phyloP scores from a whole-genome alignment of 2,329 filamentous ascomycete species.

The Mariannaea elegans region DNA sequence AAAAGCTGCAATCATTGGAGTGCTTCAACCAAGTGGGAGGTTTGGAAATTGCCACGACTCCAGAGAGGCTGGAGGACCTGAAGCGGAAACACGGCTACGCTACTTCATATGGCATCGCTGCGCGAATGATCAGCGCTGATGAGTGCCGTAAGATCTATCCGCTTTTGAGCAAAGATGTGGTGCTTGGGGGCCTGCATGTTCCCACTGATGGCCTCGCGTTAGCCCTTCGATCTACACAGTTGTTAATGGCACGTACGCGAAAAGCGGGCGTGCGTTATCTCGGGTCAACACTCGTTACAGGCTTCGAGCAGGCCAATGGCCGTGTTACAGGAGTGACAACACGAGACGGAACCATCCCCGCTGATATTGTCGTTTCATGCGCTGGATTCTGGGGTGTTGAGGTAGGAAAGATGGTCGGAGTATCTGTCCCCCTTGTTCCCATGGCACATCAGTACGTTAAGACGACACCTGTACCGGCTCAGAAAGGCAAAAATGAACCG shows the following conservation, averaged over 20 bases:
- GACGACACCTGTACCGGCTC: constrained; percentile 61
- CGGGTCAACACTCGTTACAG: constrained; percentile 64
- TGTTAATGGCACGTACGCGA: constrained; percentile 66
- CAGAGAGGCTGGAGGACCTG: constrained; percentile 65
- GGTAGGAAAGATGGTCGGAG: constrained; percentile 67
- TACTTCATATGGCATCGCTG: constrained; percentile 67
- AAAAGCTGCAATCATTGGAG: constrained; percentile 65
- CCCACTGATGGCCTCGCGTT: constrained; percentile 69
- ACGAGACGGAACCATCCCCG: constrained; percentile 56
- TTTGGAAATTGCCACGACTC: constrained; percentile 69
- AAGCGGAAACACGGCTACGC: constrained; percentile 71
- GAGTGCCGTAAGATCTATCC: constrained; percentile 65
- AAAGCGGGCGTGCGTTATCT: constrained; percentile 67
- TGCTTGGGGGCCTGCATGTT: constrained; percentile 68
- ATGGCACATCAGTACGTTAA: constrained; percentile 72
- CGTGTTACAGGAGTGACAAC: constrained; percentile 66
- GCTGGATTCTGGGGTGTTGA: constrained; percentile 74
- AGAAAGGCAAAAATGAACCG: constrained; percentile 45
- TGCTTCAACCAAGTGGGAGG: constrained; percentile 73
- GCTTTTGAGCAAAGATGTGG: constrained; percentile 58
- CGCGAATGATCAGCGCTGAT: constrained; percentile 59
- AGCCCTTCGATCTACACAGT: constrained; percentile 68
- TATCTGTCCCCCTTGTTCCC: constrained; percentile 66
- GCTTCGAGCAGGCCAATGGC: constrained; percentile 58
- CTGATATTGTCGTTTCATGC: constrained; percentile 70